phyloP scores from a whole-genome alignment of 352 stramenopile genomes.

The Aphanomyces euteiches region DNA sequence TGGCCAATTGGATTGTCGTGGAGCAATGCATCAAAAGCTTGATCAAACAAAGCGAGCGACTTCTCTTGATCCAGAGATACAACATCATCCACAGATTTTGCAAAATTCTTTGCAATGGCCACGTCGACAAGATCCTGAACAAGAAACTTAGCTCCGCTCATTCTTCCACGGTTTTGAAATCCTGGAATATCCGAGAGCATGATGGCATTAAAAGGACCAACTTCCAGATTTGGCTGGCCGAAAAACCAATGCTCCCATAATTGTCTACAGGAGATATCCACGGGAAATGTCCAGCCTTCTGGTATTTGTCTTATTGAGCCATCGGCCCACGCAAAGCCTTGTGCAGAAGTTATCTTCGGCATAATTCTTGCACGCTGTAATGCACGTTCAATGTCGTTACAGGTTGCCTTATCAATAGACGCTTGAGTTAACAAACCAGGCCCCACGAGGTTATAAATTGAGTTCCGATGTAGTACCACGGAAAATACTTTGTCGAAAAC shows the following conservation, averaged over 20 bases:
- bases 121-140: neutral
- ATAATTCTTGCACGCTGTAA: neutral
- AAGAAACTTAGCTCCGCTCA: conserved; percentile 9
- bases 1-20: neutral
- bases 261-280: neutral
- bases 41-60: neutral
- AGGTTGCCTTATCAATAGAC: neutral
- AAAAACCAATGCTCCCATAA: neutral
- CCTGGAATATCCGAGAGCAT: neutral
- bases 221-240: neutral
- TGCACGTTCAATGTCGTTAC: neutral
- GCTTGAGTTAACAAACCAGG: neutral
- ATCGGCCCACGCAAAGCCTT: conserved; percentile 9
- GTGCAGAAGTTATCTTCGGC: neutral
- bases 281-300: neutral
- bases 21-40: neutral
- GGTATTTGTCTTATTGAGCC: neutral
- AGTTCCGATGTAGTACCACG: neutral
- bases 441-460: neutral
- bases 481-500: neutral
- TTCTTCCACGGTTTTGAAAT: neutral
- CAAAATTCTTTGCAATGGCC: neutral
- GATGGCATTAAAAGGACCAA: neutral
- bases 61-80: neutral
- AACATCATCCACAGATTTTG: neutral